These are phyloP conservation scores for Albifimbria verrucaria DNA, from an alignment of 2,329 filamentous ascomycete species.

Conservation along the genomic window DNA sequence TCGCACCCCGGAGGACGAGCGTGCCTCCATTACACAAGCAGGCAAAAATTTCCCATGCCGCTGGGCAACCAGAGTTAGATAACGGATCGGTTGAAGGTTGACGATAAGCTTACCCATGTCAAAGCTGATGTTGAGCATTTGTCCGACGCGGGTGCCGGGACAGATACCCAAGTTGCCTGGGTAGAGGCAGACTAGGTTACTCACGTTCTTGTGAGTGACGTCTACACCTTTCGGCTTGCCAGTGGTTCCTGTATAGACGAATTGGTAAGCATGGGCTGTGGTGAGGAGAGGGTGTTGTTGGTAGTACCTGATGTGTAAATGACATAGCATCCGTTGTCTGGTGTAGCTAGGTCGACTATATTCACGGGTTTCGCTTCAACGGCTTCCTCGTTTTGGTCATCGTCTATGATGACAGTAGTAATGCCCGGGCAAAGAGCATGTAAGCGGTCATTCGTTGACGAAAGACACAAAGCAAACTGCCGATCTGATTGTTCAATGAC, in stretches of 20 bases:
- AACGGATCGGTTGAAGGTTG: slow-evolving; percentile 3
- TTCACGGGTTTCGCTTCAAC: slow-evolving; percentile 3
- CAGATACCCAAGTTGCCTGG: slow-evolving; percentile 50
- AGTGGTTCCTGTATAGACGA: slow-evolving; percentile 41
- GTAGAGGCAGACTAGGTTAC: slow-evolving; percentile 48
- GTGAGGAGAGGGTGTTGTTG: background rate
- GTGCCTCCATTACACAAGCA: slow-evolving; percentile 57
- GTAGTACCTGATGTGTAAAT: slow-evolving; percentile 53
- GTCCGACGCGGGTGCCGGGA: slow-evolving; percentile 48
- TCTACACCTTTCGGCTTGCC: slow-evolving; percentile 58
- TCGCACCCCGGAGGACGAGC: slow-evolving; percentile 46
- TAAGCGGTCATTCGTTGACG: slow-evolving; percentile 31
- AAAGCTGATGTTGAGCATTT: slow-evolving; percentile 56
- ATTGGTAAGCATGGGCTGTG: slow-evolving; percentile 3
- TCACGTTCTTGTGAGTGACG: slow-evolving; percentile 51
- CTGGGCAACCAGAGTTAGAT: slow-evolving; percentile 34
- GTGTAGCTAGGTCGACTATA: slow-evolving; percentile 28
- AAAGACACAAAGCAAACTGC: slow-evolving; percentile 44
- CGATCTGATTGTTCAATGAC: slow-evolving; percentile 46
- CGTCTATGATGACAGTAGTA: slow-evolving; percentile 25
- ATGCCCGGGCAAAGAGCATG: slow-evolving; percentile 18
- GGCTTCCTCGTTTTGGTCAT: slow-evolving; percentile 4
- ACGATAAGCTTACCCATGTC: slow-evolving; percentile 51
- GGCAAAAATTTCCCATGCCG: slow-evolving; percentile 58
- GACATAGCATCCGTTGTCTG: slow-evolving; percentile 40